Conservation (phyloP, 495 filamentous ascomycete genomes). For the Astrothelium macrocarpum region DNA sequence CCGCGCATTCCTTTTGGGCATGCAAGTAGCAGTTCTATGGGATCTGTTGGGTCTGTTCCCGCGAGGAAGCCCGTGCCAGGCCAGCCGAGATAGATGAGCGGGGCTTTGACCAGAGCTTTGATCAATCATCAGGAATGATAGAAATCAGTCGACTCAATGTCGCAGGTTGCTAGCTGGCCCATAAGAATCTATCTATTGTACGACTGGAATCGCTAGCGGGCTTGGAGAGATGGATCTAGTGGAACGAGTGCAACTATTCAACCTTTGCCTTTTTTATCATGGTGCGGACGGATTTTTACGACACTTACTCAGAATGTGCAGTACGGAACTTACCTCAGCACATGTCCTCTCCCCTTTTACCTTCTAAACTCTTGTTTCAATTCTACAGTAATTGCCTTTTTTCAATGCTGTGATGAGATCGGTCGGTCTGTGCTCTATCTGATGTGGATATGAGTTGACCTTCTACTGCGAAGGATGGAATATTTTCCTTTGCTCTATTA, state of each 20-base stretch:
- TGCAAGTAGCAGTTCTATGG: background rate
- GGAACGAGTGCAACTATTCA: background rate
- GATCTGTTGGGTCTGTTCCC: conserved; percentile 11
- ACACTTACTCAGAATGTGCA: background rate
- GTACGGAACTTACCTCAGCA: background rate
- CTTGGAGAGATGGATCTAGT: background rate
- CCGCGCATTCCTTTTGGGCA: background rate
- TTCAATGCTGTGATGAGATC: background rate
- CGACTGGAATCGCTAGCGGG: background rate
- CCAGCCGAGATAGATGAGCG: conserved; percentile 22
- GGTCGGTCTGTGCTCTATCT: background rate
- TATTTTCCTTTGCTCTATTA: background rate
- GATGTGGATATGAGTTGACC: background rate
- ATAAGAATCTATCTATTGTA: background rate
- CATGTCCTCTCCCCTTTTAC: background rate
- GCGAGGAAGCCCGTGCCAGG: conserved; percentile 34
- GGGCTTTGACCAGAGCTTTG: background rate
- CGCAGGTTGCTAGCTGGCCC: background rate
- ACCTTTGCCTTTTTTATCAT: background rate
- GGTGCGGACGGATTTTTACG: background rate
- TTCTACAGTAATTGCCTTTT: background rate
- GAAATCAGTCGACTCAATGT: background rate
- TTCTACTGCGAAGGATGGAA: background rate
- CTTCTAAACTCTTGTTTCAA: background rate
- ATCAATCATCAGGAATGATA: background rate